Evolutionary conservation across 2,329 filamentous ascomycete genomes (phyloP).

Genomic region (Colletotrichum sp.): DNA sequence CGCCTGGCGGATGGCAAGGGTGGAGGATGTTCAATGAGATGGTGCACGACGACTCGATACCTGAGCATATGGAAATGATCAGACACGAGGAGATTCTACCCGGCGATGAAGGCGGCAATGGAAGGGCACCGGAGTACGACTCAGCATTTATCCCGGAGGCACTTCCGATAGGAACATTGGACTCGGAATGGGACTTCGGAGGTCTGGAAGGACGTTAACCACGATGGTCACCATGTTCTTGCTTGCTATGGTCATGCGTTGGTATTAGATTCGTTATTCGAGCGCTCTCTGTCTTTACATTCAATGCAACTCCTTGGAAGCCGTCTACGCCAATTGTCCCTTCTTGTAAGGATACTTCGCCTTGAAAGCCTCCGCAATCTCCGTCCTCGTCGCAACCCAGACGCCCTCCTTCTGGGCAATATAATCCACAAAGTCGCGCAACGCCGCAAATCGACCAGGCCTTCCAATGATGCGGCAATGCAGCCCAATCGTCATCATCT

Average conservation of each 20-base stretch:
- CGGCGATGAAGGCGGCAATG: accelerated
- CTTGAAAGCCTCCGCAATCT: slow-evolving; percentile 56
- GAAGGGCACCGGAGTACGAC: not conserved
- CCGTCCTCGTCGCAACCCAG: slow-evolving; percentile 58
- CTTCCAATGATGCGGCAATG: slow-evolving; percentile 59
- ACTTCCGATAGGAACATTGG: not conserved
- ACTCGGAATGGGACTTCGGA: slow-evolving; percentile 16
- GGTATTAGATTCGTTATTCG: not conserved
- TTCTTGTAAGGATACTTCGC: slow-evolving; percentile 53
- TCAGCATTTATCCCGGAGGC: not conserved
- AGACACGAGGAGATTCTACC: not conserved
- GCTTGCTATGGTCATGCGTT: not conserved
- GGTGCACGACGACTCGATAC: slow-evolving; percentile 20
- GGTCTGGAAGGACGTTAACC: not conserved
- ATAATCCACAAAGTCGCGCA: slow-evolving; percentile 59
- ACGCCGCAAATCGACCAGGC: slow-evolving; percentile 54
- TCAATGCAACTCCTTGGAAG: not conserved
- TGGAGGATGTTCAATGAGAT: slow-evolving; percentile 34
- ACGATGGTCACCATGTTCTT: not conserved
- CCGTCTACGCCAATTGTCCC: slow-evolving; percentile 32
- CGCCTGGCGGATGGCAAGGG: slow-evolving; percentile 28
- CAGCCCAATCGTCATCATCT: slow-evolving; percentile 63
- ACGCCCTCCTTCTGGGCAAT: slow-evolving; percentile 56
- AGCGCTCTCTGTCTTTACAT: not conserved
- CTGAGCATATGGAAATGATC: not conserved